Evolutionary conservation across 2,329 filamentous ascomycete species (phyloP), one percentile per base, ranked within the genome.

Genomic region (Didymella segeticola): DNA sequence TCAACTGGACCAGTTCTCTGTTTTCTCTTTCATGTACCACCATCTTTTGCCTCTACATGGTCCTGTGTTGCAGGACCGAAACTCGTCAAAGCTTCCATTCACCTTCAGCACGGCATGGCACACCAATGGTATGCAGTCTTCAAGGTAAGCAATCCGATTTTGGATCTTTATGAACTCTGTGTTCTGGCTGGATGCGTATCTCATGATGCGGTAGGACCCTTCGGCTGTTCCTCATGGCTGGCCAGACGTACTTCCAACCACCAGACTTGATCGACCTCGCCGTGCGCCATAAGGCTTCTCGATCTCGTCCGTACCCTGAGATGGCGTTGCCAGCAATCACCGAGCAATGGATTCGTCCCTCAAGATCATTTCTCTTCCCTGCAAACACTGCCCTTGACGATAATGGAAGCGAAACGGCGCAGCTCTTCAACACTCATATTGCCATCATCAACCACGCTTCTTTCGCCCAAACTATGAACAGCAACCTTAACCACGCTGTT

Each of bases 201-300:
- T 42, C 4, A 42, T 14, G 2, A 26, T 19, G 9, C 17, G 2
- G 1, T 11, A 57, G 60, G 12, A 42, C 58, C 19, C 49, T 68
- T 17, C 63, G 64, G 20, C 39, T 60, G 19, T 69, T 63, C 43
- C 55, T 68, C 12, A 19, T 51, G 14, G 53, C 60, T 12, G 58
- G 57, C 4, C 63, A 66, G 29, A 57, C 58, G n/a, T 62, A 67
- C 43, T 49, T 68, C 2, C 66, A 69, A 31, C 64, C 66, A 1
- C 63, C 64, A 26, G 68, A 70, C 37, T 37, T 69, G 3, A 62
- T 68, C 46, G 66, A 68, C 17, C 63, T 69, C 31, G 41, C 48
- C 12, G 14, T 65, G 14, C 65, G 66, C 26, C 53, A 56, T 30
- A 30, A 43, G 11, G 10, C 51, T 5, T 52, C 50, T 5, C 60